Evolutionary conservation across 202 grass and related monocot species (phyloP).

Genomic region (Zizania palustris): DNA sequence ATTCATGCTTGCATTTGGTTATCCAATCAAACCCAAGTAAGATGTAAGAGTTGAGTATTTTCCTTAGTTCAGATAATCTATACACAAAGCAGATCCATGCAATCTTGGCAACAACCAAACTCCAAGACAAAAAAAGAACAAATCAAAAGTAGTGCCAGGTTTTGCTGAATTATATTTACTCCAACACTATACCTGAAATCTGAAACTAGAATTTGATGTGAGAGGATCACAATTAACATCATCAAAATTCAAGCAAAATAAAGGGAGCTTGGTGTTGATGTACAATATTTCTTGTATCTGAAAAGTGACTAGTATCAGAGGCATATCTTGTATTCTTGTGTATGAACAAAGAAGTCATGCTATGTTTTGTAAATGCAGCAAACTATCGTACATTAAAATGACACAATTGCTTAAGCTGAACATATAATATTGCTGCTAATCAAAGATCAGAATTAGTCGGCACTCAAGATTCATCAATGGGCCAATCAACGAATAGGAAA

Average conservation of each 20-base stretch:
- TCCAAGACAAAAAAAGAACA: conserved; percentile 18
- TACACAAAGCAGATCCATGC: background rate
- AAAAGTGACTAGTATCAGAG: background rate
- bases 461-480: conserved; percentile 26
- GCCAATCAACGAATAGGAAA: conserved; percentile 24
- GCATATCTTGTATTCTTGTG: conserved; percentile 26
- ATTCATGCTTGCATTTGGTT: background rate
- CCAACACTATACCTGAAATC: background rate
- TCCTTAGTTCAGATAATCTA: background rate
- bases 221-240: background rate
- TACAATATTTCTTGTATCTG: background rate
- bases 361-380: background rate
- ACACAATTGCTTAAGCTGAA: conserved; percentile 1
- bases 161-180: background rate
- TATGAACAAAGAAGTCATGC: background rate
- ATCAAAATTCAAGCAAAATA: background rate
- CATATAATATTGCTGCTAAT: conserved; percentile 6
- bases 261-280: background rate
- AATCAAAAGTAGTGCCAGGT: background rate
- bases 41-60: background rate
- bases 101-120: background rate
- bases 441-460: conserved; percentile 27
- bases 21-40: background rate
- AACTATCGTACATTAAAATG: background rate
- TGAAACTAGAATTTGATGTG: background rate